Conservation (phyloP, 2,329 filamentous ascomycete species). For the Alternaria ventricosa region DNA sequence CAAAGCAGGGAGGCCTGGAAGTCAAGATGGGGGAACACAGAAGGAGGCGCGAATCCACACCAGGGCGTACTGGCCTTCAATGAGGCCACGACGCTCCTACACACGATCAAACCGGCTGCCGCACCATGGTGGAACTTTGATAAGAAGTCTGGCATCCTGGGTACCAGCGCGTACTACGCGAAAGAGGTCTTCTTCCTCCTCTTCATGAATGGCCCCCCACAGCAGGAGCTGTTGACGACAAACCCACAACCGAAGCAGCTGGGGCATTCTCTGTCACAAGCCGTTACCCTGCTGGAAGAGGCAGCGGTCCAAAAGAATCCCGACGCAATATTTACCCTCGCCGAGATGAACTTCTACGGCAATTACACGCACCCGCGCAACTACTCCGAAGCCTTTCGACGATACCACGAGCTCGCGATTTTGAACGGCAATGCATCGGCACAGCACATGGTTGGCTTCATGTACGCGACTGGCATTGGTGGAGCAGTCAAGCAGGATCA, state of each 20-base stretch:
- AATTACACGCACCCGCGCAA: constrained; percentile 89
- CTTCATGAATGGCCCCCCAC: constrained; percentile 67
- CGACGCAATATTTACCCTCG: constrained; percentile 87
- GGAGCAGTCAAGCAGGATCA: constrained; percentile 83
- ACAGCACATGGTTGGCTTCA: constrained; percentile 93
- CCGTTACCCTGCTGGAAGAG: constrained; percentile 64
- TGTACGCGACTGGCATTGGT: constrained; percentile 92
- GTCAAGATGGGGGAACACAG: constrained; percentile 27
- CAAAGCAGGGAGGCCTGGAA: constrained; percentile 20
- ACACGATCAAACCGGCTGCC: constrained; percentile 50
- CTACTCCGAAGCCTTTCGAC: constrained; percentile 77
- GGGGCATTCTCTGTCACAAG: constrained; percentile 61
- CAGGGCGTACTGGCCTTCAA: constrained; percentile 38
- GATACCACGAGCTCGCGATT: constrained; percentile 80
- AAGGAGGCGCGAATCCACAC: constrained; percentile 16
- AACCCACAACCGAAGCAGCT: constrained; percentile 52
- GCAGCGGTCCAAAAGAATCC: constrained; percentile 67
- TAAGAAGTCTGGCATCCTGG: constrained; percentile 65
- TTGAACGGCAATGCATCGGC: constrained; percentile 87
- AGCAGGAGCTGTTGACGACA: constrained; percentile 52
- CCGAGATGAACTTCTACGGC: constrained; percentile 95
- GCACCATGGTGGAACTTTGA: constrained; percentile 49
- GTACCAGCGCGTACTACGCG: constrained; percentile 65
- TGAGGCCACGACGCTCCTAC: constrained; percentile 51
- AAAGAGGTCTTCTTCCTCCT: constrained; percentile 68